Evolutionary conservation across 2,329 filamentous ascomycete species (phyloP), one percentile per base, ranked within the genome.

Genomic region (Cytospora schulzeri): DNA sequence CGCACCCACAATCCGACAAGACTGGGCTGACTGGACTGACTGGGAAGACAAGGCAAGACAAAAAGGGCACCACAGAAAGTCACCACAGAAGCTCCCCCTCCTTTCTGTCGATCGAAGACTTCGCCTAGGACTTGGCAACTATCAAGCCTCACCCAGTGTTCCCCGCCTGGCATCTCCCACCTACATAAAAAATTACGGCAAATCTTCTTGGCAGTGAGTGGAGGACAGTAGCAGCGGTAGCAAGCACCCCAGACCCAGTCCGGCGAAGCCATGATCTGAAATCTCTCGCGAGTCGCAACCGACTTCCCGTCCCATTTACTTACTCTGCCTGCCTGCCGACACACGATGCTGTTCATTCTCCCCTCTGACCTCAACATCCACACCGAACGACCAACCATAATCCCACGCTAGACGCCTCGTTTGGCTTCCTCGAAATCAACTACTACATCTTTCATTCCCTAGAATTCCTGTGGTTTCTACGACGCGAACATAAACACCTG

Each of bases 331-430:
- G 56, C 62, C 52, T 62, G 56, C 62, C 26, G 51, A 61, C 65
- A 67, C 71, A 73, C 68, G 35, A 73, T 73, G 71, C 71, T 68
- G 68, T 68, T 68, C 68, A 64, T 66, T 64, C 67, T 57, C 15
- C 58, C 45, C 50, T 58, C 60, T 63, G 58, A 67, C 66, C 64
- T 68, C 68, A 66, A 69, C 57, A 65, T 66, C 53, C 66, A 63
- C 61, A 67, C 58, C 55, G 65, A 69, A 66, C 66, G 66, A 38
- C 68, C 64, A 51, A 70, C 65, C 50, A 72, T 72, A 56, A 70
- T 72, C 55, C 71, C 71, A 41, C 71, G 71, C 57, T 73, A 72
- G 69, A 55, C 64, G 35, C 57, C 28, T 38, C 59, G 35, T 52
- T 60, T 11, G 51, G 31, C 17, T 29, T 38, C 38, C 28, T 38